phyloP scores from a whole-genome alignment of 2,329 filamentous ascomycete species.

The Cercospora sp. region DNA sequence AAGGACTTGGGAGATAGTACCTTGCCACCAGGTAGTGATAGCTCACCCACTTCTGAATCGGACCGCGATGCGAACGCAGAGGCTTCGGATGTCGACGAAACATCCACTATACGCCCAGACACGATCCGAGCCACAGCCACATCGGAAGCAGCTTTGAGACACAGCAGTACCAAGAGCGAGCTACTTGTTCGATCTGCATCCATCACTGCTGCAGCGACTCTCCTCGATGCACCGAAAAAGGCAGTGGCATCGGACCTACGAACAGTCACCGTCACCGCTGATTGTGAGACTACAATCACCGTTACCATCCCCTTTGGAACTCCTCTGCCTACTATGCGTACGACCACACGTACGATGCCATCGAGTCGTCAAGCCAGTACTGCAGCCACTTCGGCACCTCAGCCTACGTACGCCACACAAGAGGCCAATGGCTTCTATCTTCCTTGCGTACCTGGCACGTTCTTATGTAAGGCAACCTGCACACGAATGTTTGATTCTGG shows the following conservation, averaged over 20 bases:
- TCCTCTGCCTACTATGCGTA: slow-evolving; percentile 2
- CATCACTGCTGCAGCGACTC: neutral
- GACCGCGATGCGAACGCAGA: neutral
- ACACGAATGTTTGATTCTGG: neutral
- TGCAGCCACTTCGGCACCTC: slow-evolving; percentile 13
- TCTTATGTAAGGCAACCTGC: slow-evolving; percentile 38
- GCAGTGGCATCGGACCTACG: neutral
- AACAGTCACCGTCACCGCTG: slow-evolving; percentile 26
- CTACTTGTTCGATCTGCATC: neutral
- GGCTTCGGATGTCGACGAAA: neutral
- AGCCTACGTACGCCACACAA: slow-evolving; percentile 32
- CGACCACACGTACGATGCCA: neutral
- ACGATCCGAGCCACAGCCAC: neutral
- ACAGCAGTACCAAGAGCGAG: neutral
- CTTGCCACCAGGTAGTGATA: neutral
- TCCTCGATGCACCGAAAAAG: neutral
- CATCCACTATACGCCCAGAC: neutral
- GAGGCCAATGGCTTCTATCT: slow-evolving; percentile 35
- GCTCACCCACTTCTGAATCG: neutral
- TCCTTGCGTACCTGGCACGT: slow-evolving; percentile 43
- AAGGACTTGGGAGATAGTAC: slow-evolving; percentile 22
- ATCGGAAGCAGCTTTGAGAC: neutral
- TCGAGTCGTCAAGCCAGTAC: slow-evolving; percentile 4
- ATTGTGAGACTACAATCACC: slow-evolving; percentile 30
- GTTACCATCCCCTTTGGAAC: slow-evolving; percentile 20